Percentiles rank a stretch among this genome's conserved stretches.
Conservation (phyloP, 345 rosid species). For the Fremontodendron californicum region DNA sequence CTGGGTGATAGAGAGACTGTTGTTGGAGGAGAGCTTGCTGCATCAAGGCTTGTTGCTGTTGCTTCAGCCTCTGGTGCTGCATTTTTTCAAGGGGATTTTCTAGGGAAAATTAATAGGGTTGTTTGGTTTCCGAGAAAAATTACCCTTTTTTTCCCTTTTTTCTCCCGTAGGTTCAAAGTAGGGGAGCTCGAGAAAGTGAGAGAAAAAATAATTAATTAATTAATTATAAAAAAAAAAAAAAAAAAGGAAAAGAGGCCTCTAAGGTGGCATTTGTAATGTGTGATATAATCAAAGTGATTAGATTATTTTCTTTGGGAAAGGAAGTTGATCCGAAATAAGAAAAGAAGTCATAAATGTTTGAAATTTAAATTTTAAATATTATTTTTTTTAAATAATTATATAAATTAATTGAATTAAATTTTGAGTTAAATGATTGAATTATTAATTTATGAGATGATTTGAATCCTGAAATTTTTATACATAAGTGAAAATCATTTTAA, state of each 20-base stretch:
- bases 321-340: no score
- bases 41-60: slow-evolving; percentile 83
- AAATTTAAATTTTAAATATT: no score
- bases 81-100: slow-evolving; percentile 36
- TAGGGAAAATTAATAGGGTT: neutral
- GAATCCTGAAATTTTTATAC: no score
- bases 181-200: slow-evolving; percentile 7
- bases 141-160: neutral
- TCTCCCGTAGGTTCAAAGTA: slow-evolving; percentile 8
- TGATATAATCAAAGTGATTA: no score
- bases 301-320: no score
- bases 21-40: slow-evolving; percentile 97
- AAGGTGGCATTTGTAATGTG: neutral
- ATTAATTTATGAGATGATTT: no score
- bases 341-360: no score
- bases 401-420: no score
- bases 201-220: no score
- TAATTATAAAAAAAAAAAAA: neutral
- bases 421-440: no score
- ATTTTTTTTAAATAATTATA: no score
- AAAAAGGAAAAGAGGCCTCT: neutral
- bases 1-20: slow-evolving; percentile 92
- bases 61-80: slow-evolving; percentile 83
- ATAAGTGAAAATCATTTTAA: no score
- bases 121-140: slow-evolving; percentile 36